These are phyloP conservation scores for Saccharum spontaneum DNA, from an alignment of 176 grass and related monocot species.

Conservation along the genomic window DNA sequence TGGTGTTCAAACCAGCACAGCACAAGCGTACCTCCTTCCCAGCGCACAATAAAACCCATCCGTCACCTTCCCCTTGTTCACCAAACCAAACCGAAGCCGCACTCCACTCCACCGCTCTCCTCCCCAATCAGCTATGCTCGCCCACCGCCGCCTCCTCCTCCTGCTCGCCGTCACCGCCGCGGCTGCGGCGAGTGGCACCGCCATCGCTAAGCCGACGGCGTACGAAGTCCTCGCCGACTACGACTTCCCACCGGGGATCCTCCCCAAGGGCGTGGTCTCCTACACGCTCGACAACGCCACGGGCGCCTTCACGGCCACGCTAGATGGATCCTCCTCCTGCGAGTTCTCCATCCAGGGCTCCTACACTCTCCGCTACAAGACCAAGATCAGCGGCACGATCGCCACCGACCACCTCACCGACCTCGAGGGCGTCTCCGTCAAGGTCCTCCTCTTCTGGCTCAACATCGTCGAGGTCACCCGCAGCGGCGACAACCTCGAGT, in stretches of 20 bases:
- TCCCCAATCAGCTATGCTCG: constrained; percentile 12
- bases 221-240: constrained; percentile 72
- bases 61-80: too few relatives aligned
- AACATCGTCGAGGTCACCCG: constrained; percentile 85
- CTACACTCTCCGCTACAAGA: constrained; percentile 83
- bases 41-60: too few relatives aligned
- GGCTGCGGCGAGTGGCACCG: neutral
- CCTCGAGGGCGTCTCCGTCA: constrained; percentile 77
- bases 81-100: too few relatives aligned
- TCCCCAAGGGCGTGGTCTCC: constrained; percentile 60
- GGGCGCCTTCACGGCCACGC: constrained; percentile 77
- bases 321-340: constrained; percentile 51
- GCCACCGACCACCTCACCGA: constrained; percentile 41
- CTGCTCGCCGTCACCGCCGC: neutral
- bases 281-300: constrained; percentile 71
- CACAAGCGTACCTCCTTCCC: too few relatives aligned
- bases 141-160: constrained; percentile 18
- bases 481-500: constrained; percentile 57
- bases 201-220: constrained; percentile 47
- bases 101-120: too few relatives aligned
- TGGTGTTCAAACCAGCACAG: too few relatives aligned
- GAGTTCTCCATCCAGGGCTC: constrained; percentile 77
- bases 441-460: constrained; percentile 87
- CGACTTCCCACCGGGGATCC: constrained; percentile 77
- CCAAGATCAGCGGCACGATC: constrained; percentile 71